Percentiles rank a stretch among this genome's conserved stretches.
These are phyloP conservation scores for Apiosordaria backusii DNA, from an alignment of 495 filamentous ascomycete genomes.

Conservation along the genomic window DNA sequence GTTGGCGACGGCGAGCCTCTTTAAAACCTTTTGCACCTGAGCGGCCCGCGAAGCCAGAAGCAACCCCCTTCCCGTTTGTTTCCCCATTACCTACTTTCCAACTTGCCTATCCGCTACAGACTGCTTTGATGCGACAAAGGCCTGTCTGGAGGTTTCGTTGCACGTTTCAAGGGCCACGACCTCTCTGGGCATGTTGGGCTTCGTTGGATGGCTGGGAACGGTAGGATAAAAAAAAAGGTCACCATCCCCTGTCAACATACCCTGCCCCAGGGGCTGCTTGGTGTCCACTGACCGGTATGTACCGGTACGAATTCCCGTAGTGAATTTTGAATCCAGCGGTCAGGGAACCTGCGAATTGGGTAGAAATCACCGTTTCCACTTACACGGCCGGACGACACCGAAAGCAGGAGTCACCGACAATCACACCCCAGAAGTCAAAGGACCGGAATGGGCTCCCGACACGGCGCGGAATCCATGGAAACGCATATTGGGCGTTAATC, in stretches of 20 bases:
- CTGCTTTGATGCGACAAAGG: conserved; percentile 17
- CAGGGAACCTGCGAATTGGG: background rate
- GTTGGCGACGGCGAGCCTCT: conserved; percentile 18
- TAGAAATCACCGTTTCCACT: conserved; percentile 4
- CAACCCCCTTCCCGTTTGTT: conserved; percentile 8
- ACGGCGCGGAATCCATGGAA: conserved; percentile 2
- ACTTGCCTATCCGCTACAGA: background rate
- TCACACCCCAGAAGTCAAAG: conserved; percentile 15
- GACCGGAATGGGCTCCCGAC: conserved; percentile 15
- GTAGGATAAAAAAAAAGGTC: background rate
- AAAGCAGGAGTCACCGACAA: conserved; percentile 21
- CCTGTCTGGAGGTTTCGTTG: conserved; percentile 21
- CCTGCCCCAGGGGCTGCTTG: background rate
- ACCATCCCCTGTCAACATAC: background rate
- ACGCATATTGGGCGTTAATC: conserved; percentile 4
- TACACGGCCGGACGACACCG: conserved; percentile 12
- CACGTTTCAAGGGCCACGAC: conserved; percentile 19
- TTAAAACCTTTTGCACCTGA: conserved; percentile 21
- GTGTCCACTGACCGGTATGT: background rate
- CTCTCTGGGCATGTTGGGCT: conserved; percentile 7
- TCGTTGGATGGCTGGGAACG: background rate
- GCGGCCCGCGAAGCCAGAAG: conserved; percentile 13
- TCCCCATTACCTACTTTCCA: conserved; percentile 9
- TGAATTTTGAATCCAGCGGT: conserved; percentile 1
- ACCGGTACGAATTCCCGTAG: conserved; percentile 4